Conservation (phyloP, 768 basidiomycete genomes). For the Tricholoma bakamatsutake region DNA sequence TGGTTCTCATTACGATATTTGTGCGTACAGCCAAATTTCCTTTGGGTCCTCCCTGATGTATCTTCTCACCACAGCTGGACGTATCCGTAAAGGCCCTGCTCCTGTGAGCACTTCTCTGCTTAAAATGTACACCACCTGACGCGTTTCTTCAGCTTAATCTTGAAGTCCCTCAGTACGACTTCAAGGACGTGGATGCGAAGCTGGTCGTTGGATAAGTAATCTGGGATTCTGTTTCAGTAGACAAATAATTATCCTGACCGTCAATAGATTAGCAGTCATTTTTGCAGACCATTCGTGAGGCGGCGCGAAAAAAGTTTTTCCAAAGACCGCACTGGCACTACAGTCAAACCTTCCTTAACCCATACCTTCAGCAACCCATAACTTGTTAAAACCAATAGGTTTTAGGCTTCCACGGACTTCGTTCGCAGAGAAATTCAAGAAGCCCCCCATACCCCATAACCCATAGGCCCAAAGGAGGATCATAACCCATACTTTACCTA, state of each 20-base stretch:
- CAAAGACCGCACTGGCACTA: no score
- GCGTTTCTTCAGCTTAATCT: conserved; percentile 67
- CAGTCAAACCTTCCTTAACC: conserved; percentile 7
- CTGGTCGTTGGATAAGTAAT: conserved; percentile 70
- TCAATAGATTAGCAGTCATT: conserved; percentile 4
- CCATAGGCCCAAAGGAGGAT: conserved; percentile 2
- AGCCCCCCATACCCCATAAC: conserved; percentile 10
- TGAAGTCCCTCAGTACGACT: conserved; percentile 84
- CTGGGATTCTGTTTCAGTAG: conserved; percentile 20
- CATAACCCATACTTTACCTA: conserved; percentile 14
- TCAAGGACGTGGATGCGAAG: conserved; percentile 85
- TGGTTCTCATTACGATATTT: conserved; percentile 98
- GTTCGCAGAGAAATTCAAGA: conserved; percentile 3
- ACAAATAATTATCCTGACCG: conserved; percentile 13
- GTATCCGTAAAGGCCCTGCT: conserved; percentile 93
- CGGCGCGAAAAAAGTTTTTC: no score
- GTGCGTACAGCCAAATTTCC: conserved; percentile 36
- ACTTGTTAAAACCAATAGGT: conserved; percentile 5
- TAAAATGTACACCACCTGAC: not conserved
- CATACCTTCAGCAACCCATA: no score
- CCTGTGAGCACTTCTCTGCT: conserved; percentile 51
- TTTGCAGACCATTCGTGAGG: no score
- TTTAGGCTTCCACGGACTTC: conserved; percentile 6
- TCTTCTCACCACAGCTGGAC: conserved; percentile 58
- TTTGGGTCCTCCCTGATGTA: conserved; percentile 6